Evolutionary conservation across 2,329 filamentous ascomycete genomes (phyloP), one percentile per base, ranked within the genome.

Genomic region (Claviceps lovelessii): DNA sequence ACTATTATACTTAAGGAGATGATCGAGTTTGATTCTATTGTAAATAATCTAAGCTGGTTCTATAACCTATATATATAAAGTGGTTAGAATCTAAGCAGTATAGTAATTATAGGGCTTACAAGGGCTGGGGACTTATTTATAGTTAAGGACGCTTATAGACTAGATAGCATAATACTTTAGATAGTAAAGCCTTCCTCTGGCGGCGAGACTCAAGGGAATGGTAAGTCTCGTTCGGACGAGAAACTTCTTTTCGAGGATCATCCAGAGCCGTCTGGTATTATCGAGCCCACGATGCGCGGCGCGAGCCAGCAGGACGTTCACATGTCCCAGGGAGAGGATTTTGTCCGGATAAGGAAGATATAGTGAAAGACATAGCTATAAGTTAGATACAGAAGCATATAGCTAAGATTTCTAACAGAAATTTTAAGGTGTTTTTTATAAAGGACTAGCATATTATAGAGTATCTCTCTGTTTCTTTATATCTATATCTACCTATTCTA

Each of bases 31-130:
- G 72, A 76, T 41, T 68, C 69, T 1, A 60, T 69, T 3, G 65
- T 77, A 11, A 80, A 84, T 60, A 84, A 84, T 57, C 80, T 80
- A 0, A 74, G 64, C 59, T 84, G 76, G 63, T 84, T 79, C 60
- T 55, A 62, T 0, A 80, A 84, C 52, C 73, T 76, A 0, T 81
- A 75, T 48, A 67, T 71, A 1, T 69, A 67, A 0, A 57, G 59
- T 0, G 65, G 60, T 0, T 65, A 67, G 23, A 76, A 82, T 55
- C 73, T 72, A 15, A 81, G 78, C 54, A 79, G 80, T 0, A 77
- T 76, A 52, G 63, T 84, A 1, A 61, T 76, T 0, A 69, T 74
- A 0, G 80, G 80, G 1, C 47, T 82, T 0, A 62, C 70, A 0
- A 68, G 69, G 11, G 70, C 59, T 0, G 35, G 71, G 3, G 66